Evolutionary conservation across 306 rosid species (phyloP).

Genomic region (Aeschynomene evenia): DNA sequence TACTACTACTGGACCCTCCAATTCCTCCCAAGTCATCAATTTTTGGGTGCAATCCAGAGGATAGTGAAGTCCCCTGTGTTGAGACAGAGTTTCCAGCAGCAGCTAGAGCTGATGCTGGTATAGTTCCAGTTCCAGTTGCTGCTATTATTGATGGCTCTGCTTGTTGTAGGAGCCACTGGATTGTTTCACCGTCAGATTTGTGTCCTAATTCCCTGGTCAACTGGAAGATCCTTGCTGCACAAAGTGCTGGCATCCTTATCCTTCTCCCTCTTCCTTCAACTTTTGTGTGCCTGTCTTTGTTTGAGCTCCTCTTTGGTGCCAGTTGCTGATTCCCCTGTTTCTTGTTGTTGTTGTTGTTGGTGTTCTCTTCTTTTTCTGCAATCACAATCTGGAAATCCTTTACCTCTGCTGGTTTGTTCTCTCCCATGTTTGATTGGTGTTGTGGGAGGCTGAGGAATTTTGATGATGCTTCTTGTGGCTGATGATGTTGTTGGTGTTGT

Average conservation of each 20-base stretch:
- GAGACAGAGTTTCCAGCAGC: slow-evolving; percentile 64
- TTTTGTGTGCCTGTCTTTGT: slow-evolving; percentile 94
- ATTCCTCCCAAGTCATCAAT: slow-evolving; percentile 54
- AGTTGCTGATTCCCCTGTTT: slow-evolving; percentile 51
- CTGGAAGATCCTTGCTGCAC: slow-evolving; percentile 94
- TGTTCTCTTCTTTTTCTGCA: slow-evolving; percentile 62
- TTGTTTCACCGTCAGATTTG: slow-evolving; percentile 97
- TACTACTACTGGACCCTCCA: slow-evolving; percentile 46
- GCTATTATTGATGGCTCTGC: slow-evolving; percentile 93
- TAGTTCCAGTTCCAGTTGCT: slow-evolving; percentile 85
- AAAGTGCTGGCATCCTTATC: slow-evolving; percentile 93
- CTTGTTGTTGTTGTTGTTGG: too few species aligned
- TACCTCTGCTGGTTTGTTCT: slow-evolving; percentile 62
- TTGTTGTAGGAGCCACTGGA: slow-evolving; percentile 93
- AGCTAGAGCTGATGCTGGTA: slow-evolving; percentile 90
- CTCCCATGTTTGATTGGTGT: slow-evolving; percentile 53
- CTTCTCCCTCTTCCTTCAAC: slow-evolving; percentile 96
- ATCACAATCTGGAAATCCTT: slow-evolving; percentile 77
- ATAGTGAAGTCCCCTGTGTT: slow-evolving; percentile 57
- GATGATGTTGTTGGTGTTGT: too few species aligned
- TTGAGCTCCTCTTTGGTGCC: slow-evolving; percentile 75
- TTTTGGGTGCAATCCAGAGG: slow-evolving; percentile 69
- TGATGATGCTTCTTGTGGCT: slow-evolving; percentile 35
- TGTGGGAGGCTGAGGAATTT: slow-evolving; percentile 64
- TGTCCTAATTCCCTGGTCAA: slow-evolving; percentile 92